Evolutionary conservation across 208 protist species (phyloP).

Genomic region (Leishmania gerbilli): DNA sequence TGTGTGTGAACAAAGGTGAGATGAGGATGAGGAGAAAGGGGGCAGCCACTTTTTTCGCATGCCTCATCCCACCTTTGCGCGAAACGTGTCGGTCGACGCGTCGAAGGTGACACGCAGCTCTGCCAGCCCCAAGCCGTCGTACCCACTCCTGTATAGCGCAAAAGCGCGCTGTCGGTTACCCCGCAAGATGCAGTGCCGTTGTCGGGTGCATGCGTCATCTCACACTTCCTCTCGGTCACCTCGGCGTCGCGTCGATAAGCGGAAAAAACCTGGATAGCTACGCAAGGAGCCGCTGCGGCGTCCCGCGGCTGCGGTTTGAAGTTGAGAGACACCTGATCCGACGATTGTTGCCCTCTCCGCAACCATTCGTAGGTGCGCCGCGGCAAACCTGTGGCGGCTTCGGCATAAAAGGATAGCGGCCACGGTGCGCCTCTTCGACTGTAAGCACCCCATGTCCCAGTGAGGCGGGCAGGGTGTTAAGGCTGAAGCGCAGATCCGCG

Average conservation of each 20-base stretch:
- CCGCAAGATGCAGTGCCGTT: background rate
- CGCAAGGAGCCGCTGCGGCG: background rate
- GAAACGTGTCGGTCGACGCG: slow-evolving; percentile 3
- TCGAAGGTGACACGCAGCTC: slow-evolving; percentile 25
- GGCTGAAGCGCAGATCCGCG: slow-evolving; percentile 43
- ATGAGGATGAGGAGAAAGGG: background rate
- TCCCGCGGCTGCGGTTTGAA: slow-evolving; percentile 15
- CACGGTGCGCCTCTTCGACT: background rate
- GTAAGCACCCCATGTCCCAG: background rate
- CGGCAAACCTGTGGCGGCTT: slow-evolving; percentile 3
- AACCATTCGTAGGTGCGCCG: slow-evolving; percentile 25
- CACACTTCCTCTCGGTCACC: slow-evolving; percentile 6
- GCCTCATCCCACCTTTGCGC: slow-evolving; percentile 13
- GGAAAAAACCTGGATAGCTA: slow-evolving; percentile 29
- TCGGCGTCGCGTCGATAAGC: slow-evolving; percentile 13
- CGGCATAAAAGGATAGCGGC: slow-evolving; percentile 11
- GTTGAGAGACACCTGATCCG: slow-evolving; percentile 16
- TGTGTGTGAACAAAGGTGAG: background rate
- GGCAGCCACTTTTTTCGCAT: background rate
- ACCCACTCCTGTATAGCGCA: slow-evolving; percentile 16
- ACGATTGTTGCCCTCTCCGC: slow-evolving; percentile 2
- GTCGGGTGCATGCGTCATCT: slow-evolving; percentile 13
- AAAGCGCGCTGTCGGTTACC: slow-evolving; percentile 31
- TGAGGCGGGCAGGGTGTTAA: slow-evolving; percentile 17
- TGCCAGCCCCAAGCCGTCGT: slow-evolving; percentile 14